A percentile compares a stretch with the other conserved stretches of the same genome.
Evolutionary conservation across 1,284 basidiomycete species (phyloP).

Genomic region (Cystobasidiaceae sp.): DNA sequence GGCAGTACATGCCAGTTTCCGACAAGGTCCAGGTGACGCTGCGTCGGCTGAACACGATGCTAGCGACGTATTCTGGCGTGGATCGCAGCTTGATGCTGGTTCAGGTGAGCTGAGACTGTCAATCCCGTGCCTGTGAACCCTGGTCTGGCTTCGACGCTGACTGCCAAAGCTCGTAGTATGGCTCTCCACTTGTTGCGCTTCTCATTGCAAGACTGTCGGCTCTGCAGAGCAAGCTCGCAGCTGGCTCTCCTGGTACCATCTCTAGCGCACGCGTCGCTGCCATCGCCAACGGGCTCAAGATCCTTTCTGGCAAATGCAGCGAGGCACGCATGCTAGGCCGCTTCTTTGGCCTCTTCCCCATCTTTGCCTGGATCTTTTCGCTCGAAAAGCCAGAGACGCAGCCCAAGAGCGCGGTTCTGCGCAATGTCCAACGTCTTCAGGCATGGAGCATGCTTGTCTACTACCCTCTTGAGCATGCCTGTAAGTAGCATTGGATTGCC

Average conservation of each 20-base stretch:
- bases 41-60: slow-evolving; percentile 37
- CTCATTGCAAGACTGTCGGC: background rate
- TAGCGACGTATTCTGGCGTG: slow-evolving; percentile 33
- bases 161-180: slow-evolving; percentile 13
- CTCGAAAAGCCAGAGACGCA: slow-evolving; percentile 36
- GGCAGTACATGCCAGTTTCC: slow-evolving; percentile 31
- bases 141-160: no score
- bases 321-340: slow-evolving; percentile 40
- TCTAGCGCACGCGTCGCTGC: slow-evolving; percentile 31
- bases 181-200: slow-evolving; percentile 1
- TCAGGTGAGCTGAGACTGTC: slow-evolving; percentile 26
- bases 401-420: slow-evolving; percentile 49
- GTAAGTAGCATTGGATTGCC: slow-evolving; percentile 16
- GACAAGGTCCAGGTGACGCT: slow-evolving; percentile 27
- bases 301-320: slow-evolving; percentile 35
- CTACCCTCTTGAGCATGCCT: slow-evolving; percentile 73
- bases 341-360: slow-evolving; percentile 40
- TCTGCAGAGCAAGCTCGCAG: background rate
- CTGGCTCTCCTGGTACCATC: background rate
- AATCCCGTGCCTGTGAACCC: no score
- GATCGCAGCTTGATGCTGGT: slow-evolving; percentile 41
- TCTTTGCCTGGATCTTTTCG: slow-evolving; percentile 39
- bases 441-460: slow-evolving; percentile 77
- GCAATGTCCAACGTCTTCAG: slow-evolving; percentile 65
- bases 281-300: slow-evolving; percentile 34